These are phyloP conservation scores for Cryptococcus sp. DNA, from an alignment of 1,284 basidiomycete species.

Conservation along the genomic window DNA sequence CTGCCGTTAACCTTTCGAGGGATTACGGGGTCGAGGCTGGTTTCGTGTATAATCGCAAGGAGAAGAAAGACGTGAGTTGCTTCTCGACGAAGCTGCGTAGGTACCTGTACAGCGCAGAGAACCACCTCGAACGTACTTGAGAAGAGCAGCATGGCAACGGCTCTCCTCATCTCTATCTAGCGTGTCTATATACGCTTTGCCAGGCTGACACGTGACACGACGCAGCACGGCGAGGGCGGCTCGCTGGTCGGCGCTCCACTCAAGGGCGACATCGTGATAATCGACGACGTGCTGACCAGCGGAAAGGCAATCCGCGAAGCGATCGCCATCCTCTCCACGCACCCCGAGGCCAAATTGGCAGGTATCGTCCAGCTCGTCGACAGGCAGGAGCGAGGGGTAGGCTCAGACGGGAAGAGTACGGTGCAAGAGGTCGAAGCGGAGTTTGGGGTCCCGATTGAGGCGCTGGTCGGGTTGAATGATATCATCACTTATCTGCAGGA, in stretches of 20 bases:
- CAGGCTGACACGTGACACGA: not conserved
- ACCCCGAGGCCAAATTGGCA: conserved; percentile 73
- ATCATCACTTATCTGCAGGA: conserved; percentile 79
- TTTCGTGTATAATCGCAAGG: conserved; percentile 92
- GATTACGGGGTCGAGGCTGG: conserved; percentile 70
- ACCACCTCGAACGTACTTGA: not conserved
- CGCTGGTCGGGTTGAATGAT: conserved; percentile 79
- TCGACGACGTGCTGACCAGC: conserved; percentile 97
- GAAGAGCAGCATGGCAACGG: not conserved
- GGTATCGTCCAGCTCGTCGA: conserved; percentile 92
- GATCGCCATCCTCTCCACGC: conserved; percentile 67
- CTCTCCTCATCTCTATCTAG: no score
- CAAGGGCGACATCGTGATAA: conserved; percentile 78
- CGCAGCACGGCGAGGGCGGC: conserved; percentile 89
- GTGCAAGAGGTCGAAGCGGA: conserved; percentile 82
- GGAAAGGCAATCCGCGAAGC: conserved; percentile 88
- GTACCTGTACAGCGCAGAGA: no score
- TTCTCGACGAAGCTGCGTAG: not conserved
- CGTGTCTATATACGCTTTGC: not conserved
- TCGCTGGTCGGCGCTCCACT: conserved; percentile 83
- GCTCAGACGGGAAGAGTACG: conserved; percentile 61
- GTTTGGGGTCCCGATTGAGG: conserved; percentile 68
- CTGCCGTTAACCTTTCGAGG: conserved; percentile 73
- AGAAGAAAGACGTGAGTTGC: conserved; percentile 70
- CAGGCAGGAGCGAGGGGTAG: conserved; percentile 78